A percentile compares a stretch with the other conserved stretches of the same genome.
Conservation (phyloP, 2,329 filamentous ascomycete genomes). For the Intubia oerlemansii region DNA sequence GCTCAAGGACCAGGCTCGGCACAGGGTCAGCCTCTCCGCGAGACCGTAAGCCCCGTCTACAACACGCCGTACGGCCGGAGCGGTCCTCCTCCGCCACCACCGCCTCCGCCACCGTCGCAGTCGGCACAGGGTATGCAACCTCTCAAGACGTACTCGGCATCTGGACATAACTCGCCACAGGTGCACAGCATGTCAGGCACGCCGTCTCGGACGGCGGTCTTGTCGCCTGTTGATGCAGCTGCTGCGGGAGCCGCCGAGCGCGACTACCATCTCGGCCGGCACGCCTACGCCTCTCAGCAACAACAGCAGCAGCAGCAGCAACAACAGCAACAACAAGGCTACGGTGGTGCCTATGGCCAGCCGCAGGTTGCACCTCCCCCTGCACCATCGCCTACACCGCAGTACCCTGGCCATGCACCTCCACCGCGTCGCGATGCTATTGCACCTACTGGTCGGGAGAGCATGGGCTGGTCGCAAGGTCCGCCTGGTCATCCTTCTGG, state of each 20-base stretch:
- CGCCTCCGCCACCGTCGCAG: constrained; percentile 8
- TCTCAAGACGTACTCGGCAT: constrained; percentile 23
- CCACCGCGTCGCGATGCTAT: constrained; percentile 21
- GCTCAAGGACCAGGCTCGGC: constrained; percentile 17
- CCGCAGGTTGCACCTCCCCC: constrained; percentile 4
- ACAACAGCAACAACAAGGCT: constrained; percentile 8
- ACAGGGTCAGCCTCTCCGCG: constrained; percentile 25
- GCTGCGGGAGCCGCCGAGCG: constrained; percentile 15
- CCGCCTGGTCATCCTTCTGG: too few species aligned
- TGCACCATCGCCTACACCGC: constrained; percentile 5
- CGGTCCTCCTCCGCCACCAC: constrained; percentile 13
- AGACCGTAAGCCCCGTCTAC: constrained; percentile 24
- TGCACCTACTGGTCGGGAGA: constrained; percentile 15
- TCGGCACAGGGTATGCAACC: constrained; percentile 27
- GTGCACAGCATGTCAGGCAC: constrained; percentile 19
- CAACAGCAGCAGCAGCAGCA: constrained; percentile 5
- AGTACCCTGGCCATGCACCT: constrained; percentile 25
- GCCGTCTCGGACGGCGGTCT: constrained; percentile 22
- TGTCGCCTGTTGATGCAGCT: constrained; percentile 18
- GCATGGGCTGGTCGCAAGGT: constrained; percentile 14
- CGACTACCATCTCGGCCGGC: constrained; percentile 27
- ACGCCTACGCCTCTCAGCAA: constrained; percentile 13
- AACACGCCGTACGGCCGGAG: constrained; percentile 22
- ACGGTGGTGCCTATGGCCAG: constrained; percentile 2
- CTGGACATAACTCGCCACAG: constrained; percentile 28